Evolutionary conservation across 345 rosid species (phyloP), one percentile per base, ranked within the genome.

Genomic region (Draba incana): DNA sequence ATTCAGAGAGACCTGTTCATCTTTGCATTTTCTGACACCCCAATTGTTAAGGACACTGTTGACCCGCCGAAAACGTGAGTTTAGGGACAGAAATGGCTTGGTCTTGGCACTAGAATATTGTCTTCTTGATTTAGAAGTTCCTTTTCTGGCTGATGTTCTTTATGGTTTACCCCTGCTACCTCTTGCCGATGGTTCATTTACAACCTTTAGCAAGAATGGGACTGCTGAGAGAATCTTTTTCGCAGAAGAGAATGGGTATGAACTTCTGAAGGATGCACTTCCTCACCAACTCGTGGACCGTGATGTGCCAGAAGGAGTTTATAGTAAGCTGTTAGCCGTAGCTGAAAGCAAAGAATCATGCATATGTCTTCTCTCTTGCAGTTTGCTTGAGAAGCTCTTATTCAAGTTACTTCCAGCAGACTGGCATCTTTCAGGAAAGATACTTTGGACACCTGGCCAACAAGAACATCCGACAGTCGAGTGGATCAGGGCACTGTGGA

Each of bases 161-260:
- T 83, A 76, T 78, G 97, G 97, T 79, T 81, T 92, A 79, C 83
- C 92, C 62, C 72, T 92, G 82, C 74, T 92, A 77, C 97, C 97
- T 52, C 92, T 92, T 52, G 87, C 92, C 14, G 81, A 89, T 85
- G 93, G 92, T 81, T 88, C 92, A 69, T 86, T 86, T 77, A 77
- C 93, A 56, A 67, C 76, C 38, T 85, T 92, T 80, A 91, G 76
- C 77, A 89, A 86, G 83, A 83, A 79, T 73, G 93, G 88, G 42
- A 72, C 81, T 58, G 82, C 84, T 75, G 97, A 88, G 78, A 88
- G 97, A 78, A 82, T 89, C 67, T 92, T 84, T 83, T 67, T 89
- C 59, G 85, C 89, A 56, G 77, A 69, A 72, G 90, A 85, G 25
- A 82, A 71, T 70, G 98, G 86, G 64, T 85, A 85, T 78, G 83